These are phyloP conservation scores for Rosa persica DNA, from an alignment of 306 rosid genomes.

Conservation along the genomic window DNA sequence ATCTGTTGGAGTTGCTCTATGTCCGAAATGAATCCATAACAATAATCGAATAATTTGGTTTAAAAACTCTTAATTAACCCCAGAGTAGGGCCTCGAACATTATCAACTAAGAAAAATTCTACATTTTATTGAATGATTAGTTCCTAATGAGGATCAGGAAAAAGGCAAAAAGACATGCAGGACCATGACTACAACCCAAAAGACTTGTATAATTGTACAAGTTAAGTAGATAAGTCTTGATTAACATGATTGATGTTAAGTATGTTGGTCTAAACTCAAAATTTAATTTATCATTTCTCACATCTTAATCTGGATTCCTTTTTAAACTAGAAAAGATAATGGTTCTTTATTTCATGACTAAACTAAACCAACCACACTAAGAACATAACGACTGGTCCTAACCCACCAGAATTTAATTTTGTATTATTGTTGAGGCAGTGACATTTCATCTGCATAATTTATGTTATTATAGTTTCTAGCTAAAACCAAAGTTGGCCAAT, in stretches of 20 bases:
- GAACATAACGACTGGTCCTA: conserved; percentile 11
- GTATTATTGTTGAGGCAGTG: conserved; percentile 39
- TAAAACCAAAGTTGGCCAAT: conserved; percentile 1
- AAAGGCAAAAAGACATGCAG: background rate
- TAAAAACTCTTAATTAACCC: conserved; percentile 23
- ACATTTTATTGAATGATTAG: background rate
- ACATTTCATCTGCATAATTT: conserved; percentile 47
- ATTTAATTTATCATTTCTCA: background rate
- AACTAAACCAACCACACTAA: conserved; percentile 18
- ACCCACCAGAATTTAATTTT: conserved; percentile 22
- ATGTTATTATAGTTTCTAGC: background rate
- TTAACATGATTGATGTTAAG: background rate
- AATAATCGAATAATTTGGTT: conserved; percentile 21
- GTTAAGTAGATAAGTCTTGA: background rate
- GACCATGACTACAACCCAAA: conserved; percentile 6
- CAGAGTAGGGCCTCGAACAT: conserved; percentile 7
- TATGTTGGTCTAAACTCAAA: conserved; percentile 5
- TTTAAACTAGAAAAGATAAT: conserved; percentile 9
- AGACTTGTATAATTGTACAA: background rate
- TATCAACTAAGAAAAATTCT: conserved; percentile 4
- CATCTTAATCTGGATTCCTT: background rate
- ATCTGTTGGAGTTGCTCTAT: no score
- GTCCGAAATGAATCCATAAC: conserved; percentile 13
- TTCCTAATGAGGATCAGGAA: background rate
- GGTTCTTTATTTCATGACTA: background rate